A percentile compares a stretch with the other conserved stretches of the same genome.
These are phyloP conservation scores for Lactarius evosmus DNA, from an alignment of 768 basidiomycete species.

Conservation along the genomic window DNA sequence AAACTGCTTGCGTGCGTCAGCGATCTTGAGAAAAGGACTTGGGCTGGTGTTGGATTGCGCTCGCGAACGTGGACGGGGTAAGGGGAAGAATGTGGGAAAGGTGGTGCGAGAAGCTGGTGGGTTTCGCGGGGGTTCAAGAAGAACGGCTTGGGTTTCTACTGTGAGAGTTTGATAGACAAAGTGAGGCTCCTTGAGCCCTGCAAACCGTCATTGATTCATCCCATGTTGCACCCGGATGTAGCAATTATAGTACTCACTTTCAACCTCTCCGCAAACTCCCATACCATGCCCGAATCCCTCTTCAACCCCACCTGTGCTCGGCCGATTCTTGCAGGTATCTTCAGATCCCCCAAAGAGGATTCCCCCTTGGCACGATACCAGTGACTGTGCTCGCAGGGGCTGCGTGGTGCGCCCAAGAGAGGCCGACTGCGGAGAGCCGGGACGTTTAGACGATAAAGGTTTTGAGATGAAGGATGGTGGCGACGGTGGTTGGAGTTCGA, in stretches of 20 bases:
- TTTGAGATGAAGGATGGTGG: constrained; percentile 21
- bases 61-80: constrained; percentile 46
- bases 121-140: constrained; percentile 40
- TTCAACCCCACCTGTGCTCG: constrained; percentile 76
- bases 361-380: constrained; percentile 46
- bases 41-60: constrained; percentile 57
- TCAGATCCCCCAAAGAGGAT: constrained; percentile 68
- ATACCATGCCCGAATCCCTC: constrained; percentile 76
- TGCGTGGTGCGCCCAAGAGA: constrained; percentile 48
- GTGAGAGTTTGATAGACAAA: constrained; percentile 53
- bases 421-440: constrained; percentile 41
- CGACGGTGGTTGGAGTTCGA: constrained; percentile 53
- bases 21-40: constrained; percentile 25
- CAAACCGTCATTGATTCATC: constrained; percentile 18
- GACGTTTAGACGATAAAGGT: constrained; percentile 25
- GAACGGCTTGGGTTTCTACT: constrained; percentile 48
- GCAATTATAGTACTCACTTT: constrained; percentile 52
- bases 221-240: neutral
- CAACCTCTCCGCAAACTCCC: constrained; percentile 82
- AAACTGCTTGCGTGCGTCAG: constrained; percentile 49
- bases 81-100: constrained; percentile 50
- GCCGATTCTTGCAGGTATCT: constrained; percentile 67
- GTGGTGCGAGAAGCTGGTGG: constrained; percentile 42
- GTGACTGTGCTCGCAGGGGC: constrained; percentile 30
- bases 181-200: constrained; percentile 76